Conservation (phyloP, 2,329 filamentous ascomycete species). For the Fusarium pseudonygamai region DNA sequence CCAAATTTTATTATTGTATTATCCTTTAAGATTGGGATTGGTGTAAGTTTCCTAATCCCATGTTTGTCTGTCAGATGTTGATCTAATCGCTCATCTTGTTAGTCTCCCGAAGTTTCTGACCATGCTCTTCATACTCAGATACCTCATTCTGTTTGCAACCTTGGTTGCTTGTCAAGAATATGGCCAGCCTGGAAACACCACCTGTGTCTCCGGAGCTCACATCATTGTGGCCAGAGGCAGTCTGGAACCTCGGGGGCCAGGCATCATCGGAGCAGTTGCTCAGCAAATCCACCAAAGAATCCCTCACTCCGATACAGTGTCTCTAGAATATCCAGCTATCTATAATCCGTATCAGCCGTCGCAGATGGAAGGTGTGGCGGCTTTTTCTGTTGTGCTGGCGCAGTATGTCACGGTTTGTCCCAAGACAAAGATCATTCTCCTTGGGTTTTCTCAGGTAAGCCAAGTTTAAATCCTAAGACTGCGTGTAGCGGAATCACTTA, state of each 20-base stretch:
- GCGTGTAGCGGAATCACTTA: no score
- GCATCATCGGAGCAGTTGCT: slow-evolving; percentile 37
- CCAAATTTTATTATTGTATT: not conserved
- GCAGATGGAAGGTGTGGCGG: slow-evolving; percentile 28
- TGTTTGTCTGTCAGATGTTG: not conserved
- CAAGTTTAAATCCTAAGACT: no score
- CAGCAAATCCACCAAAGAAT: slow-evolving; percentile 16
- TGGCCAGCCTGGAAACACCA: not conserved
- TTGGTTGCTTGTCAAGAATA: not conserved
- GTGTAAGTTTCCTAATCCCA: not conserved
- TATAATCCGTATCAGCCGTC: slow-evolving; percentile 30
- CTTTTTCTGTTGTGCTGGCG: slow-evolving; percentile 8
- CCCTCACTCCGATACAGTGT: slow-evolving; percentile 3
- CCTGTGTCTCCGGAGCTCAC: slow-evolving; percentile 29
- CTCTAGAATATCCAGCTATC: slow-evolving; percentile 31
- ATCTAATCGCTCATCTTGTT: not conserved
- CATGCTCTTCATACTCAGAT: slow-evolving; percentile 13
- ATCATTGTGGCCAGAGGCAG: slow-evolving; percentile 37
- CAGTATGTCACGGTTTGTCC: slow-evolving; percentile 27
- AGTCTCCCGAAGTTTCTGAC: not conserved
- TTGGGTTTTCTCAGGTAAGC: slow-evolving; percentile 17
- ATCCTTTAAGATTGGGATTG: not conserved
- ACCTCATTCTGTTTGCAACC: not conserved
- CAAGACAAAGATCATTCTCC: slow-evolving; percentile 31
- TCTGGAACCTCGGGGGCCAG: slow-evolving; percentile 28